Evolutionary conservation across 345 rosid genomes (phyloP), one percentile per base, ranked within the genome.

Genomic region (Citrus unshiu): DNA sequence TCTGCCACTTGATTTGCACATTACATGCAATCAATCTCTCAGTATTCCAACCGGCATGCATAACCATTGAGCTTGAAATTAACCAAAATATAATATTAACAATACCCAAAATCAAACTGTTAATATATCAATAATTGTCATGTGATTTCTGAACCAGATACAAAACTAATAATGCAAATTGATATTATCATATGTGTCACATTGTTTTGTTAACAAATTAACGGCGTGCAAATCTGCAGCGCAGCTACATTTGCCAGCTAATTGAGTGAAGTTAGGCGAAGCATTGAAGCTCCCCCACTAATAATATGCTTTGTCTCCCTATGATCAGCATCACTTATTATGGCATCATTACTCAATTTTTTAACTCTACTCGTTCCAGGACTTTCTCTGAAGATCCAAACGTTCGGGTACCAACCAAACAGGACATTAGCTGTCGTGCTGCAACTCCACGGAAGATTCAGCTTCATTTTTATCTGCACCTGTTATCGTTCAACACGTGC

Each of bases 181-280:
- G 58, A 18, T 54, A 51, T 46, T 10, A 46, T 46, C 18, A 13
- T 46, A 49, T 5, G 2, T 54, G 58, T 62, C 66, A 0, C 16
- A 1, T 12, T 65, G 57, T 16, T 60, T 49, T 72, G 57, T 73
- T 25, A 51, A 62, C 81, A 68, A 68, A 40, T 40, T 0, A 40
- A 51, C 72, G 58, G 79, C 81, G 65, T 18, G 70, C 73, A 46
- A 58, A 63, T 57, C 68, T 70, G 49, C 69, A 30, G 30, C 49
- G 64, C 12, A 25, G 21, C 12, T 27, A 7, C 6, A 66, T 10
- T 39, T 59, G 78, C 64, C 79, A 74, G 46, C 83, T 59, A 68
- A 58, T 79, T 12, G 34, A 0, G 34, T 61, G 65, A 61, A 25
- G 30, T 61, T 25, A 10, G 35, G 66, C 35, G 35, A 0, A 21